phyloP scores from a whole-genome alignment of 257 asterid genomes.

The Jacaranda copaia region DNA sequence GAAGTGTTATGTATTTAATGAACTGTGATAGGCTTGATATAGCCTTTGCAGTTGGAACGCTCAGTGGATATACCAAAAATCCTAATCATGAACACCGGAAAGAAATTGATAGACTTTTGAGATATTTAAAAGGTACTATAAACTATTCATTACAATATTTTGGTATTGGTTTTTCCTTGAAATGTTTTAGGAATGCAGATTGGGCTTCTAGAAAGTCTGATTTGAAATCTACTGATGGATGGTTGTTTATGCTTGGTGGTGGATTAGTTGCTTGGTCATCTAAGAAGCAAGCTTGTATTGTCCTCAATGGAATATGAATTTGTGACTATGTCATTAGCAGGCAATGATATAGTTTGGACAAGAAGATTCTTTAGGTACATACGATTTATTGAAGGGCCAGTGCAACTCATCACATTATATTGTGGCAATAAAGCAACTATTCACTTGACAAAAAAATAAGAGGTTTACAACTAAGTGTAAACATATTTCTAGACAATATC shows the following conservation, averaged over 20 bases:
- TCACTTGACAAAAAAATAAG: no score
- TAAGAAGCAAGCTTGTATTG: no score
- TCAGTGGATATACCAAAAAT: not conserved
- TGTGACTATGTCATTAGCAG: no score
- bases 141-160: not conserved
- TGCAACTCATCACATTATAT: no score
- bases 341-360: no score
- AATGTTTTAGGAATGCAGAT: not conserved
- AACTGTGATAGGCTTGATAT: not conserved
- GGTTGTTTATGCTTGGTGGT: not conserved
- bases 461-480: no score
- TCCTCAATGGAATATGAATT: no score
- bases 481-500: no score
- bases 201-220: not conserved
- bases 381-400: no score
- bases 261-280: not conserved
- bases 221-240: not conserved
- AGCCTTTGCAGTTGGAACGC: not conserved
- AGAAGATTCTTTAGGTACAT: no score
- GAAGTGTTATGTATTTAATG: not conserved
- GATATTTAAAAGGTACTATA: not conserved
- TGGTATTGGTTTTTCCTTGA: not conserved
- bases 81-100: not conserved
- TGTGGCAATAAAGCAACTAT: no score
- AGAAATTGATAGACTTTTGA: not conserved